Evolutionary conservation across 305 asterid genomes (phyloP).

Genomic region (Plantago coronopus): DNA sequence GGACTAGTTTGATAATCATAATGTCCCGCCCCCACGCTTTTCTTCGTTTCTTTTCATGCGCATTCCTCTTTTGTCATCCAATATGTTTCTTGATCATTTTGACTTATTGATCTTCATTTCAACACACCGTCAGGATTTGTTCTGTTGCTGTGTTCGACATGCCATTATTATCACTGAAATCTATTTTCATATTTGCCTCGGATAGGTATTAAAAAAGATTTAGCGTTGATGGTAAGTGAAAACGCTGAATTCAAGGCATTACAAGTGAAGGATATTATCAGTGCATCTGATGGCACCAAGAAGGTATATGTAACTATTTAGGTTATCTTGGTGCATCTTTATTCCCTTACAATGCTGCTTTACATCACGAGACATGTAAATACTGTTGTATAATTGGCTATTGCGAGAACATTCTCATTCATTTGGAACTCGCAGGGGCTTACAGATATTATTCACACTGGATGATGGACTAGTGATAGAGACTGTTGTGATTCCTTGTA

Average conservation of each 20-base stretch:
- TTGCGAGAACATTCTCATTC: constrained; percentile 52
- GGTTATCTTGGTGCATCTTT: constrained; percentile 3
- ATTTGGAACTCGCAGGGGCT: constrained; percentile 64
- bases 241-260: constrained; percentile 65
- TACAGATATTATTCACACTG: constrained; percentile 82
- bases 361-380: constrained; percentile 14
- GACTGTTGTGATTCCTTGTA: constrained; percentile 87
- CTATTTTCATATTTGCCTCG: constrained; percentile 15
- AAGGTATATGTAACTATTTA: constrained; percentile 48
- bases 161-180: constrained; percentile 15
- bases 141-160: neutral
- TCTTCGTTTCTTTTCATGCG: too few relatives aligned
- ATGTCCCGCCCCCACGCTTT: too few relatives aligned
- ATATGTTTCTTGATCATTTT: too few relatives aligned
- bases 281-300: constrained; percentile 90
- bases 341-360: constrained; percentile 5
- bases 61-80: too few relatives aligned
- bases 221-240: constrained; percentile 64
- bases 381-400: constrained; percentile 17
- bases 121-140: constrained; percentile 2
- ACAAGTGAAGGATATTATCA: constrained; percentile 51
- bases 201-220: constrained; percentile 81
- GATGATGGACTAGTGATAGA: constrained; percentile 81
- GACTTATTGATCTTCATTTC: neutral
- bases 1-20: too few relatives aligned